Conservation (phyloP, 2,329 filamentous ascomycete genomes). For the Scorias spongiosa region DNA sequence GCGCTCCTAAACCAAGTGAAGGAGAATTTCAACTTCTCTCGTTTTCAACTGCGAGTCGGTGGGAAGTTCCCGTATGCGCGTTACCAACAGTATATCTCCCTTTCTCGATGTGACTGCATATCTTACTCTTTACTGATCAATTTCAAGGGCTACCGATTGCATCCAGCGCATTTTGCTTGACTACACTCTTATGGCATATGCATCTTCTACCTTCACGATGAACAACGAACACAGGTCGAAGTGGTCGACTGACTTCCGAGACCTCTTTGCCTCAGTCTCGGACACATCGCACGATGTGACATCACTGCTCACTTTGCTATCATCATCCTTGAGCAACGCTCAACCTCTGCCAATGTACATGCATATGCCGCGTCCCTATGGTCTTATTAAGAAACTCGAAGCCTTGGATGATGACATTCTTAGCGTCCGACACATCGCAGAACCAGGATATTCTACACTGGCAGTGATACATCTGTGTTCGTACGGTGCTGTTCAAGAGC, state of each 20-base stretch:
- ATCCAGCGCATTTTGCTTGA: slow-evolving; percentile 50
- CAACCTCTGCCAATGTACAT: slow-evolving; percentile 58
- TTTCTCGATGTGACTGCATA: neutral
- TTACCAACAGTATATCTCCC: slow-evolving; percentile 34
- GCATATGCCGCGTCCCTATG: slow-evolving; percentile 44
- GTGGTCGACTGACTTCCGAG: slow-evolving; percentile 49
- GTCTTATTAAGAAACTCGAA: slow-evolving; percentile 42
- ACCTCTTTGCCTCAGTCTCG: slow-evolving; percentile 39
- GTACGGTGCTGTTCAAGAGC: slow-evolving; percentile 50
- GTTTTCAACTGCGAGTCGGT: slow-evolving; percentile 55
- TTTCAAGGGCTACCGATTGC: slow-evolving; percentile 34
- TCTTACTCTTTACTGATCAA: too few species aligned
- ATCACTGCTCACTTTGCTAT: slow-evolving; percentile 52
- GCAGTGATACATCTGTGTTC: slow-evolving; percentile 58
- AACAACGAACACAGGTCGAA: slow-evolving; percentile 16
- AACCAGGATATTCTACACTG: slow-evolving; percentile 59
- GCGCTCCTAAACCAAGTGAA: slow-evolving; percentile 47
- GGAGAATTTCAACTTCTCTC: slow-evolving; percentile 48
- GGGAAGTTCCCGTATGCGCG: slow-evolving; percentile 52
- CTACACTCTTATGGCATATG: slow-evolving; percentile 49
- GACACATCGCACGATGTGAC: slow-evolving; percentile 53
- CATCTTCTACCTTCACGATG: slow-evolving; percentile 37
- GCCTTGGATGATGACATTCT: slow-evolving; percentile 45
- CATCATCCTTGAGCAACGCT: slow-evolving; percentile 48
- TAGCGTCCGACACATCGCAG: slow-evolving; percentile 46